Evolutionary conservation across 192 early-diverging fungal genomes (phyloP).

Genomic region (Fimicolochytrium jonesii): DNA sequence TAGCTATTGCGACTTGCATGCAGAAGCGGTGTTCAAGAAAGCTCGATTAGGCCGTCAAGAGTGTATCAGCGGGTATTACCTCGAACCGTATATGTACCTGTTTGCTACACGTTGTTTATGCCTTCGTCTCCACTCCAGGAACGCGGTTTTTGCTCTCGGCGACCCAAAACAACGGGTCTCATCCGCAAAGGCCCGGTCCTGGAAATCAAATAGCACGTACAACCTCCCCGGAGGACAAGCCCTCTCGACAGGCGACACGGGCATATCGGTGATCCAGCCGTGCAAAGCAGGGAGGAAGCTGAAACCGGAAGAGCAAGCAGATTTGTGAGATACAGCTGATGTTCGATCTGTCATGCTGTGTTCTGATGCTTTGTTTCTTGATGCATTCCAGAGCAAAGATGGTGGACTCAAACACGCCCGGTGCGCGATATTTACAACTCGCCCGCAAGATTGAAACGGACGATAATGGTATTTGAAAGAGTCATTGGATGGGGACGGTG

Average conservation of each 20-base stretch:
- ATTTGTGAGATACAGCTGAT: slow-evolving; percentile 2
- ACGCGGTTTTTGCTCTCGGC: not conserved
- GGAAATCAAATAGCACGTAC: slow-evolving; percentile 5
- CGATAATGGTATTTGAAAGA: not conserved
- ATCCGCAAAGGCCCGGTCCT: not conserved
- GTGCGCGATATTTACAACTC: slow-evolving; percentile 8
- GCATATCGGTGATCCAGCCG: not conserved
- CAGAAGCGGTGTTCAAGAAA: slow-evolving; percentile 6
- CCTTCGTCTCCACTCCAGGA: no score
- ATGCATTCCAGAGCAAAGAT: slow-evolving; percentile 5
- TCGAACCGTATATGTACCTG: no score
- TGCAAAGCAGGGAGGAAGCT: slow-evolving; percentile 6
- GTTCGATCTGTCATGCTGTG: not conserved
- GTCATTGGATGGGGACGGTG: no score
- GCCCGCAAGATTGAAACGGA: not conserved
- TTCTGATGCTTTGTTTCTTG: not conserved
- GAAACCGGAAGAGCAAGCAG: slow-evolving; percentile 8
- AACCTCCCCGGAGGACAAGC: slow-evolving; percentile 8
- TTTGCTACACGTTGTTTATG: no score
- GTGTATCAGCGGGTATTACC: slow-evolving; percentile 15
- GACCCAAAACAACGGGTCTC: not conserved
- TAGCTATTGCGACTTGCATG: slow-evolving; percentile 17
- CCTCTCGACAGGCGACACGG: slow-evolving; percentile 7
- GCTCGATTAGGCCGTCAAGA: slow-evolving; percentile 18
- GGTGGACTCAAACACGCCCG: slow-evolving; percentile 8